Conservation (phyloP, 768 basidiomycete species). For the Agrocybe praecox region DNA sequence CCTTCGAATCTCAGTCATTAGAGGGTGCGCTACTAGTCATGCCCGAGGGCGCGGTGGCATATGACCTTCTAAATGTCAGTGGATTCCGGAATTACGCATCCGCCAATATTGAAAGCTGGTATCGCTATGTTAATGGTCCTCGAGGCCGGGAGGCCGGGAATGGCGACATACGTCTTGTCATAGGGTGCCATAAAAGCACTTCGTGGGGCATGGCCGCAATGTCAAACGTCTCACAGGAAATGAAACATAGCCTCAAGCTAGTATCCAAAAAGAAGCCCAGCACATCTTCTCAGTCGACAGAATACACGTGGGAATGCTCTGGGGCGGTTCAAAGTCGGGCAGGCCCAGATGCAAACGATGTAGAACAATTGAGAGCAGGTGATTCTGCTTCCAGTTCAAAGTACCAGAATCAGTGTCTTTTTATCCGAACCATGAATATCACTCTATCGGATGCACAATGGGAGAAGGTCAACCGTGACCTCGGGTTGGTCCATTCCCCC, state of each 20-base stretch:
- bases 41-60: conserved; percentile 10
- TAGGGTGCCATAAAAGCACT: conserved; percentile 7
- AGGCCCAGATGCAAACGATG: neutral
- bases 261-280: neutral
- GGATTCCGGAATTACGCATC: conserved; percentile 3
- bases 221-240: neutral
- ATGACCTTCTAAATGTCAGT: neutral
- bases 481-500: no score
- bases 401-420: conserved; percentile 3
- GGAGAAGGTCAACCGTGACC: neutral
- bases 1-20: conserved; percentile 1
- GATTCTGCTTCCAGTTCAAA: neutral
- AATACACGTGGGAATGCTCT: neutral
- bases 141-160: conserved; percentile 8
- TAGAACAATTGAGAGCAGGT: neutral
- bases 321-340: neutral
- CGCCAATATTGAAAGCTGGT: conserved; percentile 11
- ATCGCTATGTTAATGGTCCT: conserved; percentile 6
- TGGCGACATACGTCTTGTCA: conserved; percentile 12
- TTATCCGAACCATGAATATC: conserved; percentile 6
- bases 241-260: neutral
- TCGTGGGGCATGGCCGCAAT: conserved; percentile 17
- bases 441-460: neutral
- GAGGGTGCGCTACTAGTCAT: conserved; percentile 15
- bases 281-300: neutral